These are phyloP conservation scores for Amanita muscaria DNA, from an alignment of 768 basidiomycete species.

Conservation along the genomic window DNA sequence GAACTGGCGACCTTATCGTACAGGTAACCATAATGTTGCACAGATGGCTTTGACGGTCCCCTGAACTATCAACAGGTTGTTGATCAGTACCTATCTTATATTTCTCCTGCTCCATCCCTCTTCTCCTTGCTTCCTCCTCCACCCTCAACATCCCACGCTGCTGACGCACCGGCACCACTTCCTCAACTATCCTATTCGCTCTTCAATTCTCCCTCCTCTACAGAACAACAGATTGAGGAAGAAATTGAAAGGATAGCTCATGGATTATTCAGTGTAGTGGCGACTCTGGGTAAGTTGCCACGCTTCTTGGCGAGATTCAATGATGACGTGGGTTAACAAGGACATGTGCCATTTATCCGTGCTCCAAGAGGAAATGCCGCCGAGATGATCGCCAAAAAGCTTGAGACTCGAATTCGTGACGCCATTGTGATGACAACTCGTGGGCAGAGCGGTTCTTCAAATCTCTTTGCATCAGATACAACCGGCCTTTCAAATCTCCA, in stretches of 20 bases:
- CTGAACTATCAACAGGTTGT: constrained; percentile 48
- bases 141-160: constrained; percentile 26
- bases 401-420: constrained; percentile 89
- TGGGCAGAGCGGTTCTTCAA: constrained; percentile 34
- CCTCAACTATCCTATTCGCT: constrained; percentile 67
- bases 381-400: constrained; percentile 97
- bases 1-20: constrained; percentile 72
- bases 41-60: constrained; percentile 5
- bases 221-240: constrained; percentile 84
- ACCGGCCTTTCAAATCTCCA: constrained; percentile 81
- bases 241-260: constrained; percentile 88
- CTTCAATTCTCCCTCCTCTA: constrained; percentile 84
- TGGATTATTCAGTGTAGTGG: constrained; percentile 88
- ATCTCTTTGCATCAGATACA: constrained; percentile 72
- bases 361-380: constrained; percentile 94
- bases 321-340: constrained; percentile 27
- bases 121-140: constrained; percentile 79
- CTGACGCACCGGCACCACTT: constrained; percentile 26
- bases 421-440: constrained; percentile 65
- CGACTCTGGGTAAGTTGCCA: constrained; percentile 62
- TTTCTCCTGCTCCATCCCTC: constrained; percentile 84
- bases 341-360: constrained; percentile 90
- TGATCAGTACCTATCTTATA: constrained; percentile 96
- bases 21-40: constrained; percentile 41
- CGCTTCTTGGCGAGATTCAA: not conserved